These are phyloP conservation scores for Tolypocladium album DNA, from an alignment of 2,329 filamentous ascomycete genomes.

Conservation along the genomic window DNA sequence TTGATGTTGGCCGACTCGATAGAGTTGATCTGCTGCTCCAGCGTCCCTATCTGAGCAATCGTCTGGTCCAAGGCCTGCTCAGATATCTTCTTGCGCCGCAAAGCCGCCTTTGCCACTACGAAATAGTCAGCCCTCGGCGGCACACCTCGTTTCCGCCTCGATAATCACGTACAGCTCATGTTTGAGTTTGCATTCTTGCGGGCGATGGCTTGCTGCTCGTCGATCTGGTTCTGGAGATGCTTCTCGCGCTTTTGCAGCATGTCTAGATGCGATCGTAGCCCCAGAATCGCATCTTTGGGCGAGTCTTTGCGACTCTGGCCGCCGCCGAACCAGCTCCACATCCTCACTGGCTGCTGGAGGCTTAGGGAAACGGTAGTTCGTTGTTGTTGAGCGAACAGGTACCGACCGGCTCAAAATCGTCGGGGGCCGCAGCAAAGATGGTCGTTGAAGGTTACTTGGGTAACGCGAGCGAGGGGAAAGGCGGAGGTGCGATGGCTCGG, in stretches of 20 bases:
- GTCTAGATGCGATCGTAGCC: constrained; percentile 77
- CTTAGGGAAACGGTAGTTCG: not conserved
- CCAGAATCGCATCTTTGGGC: constrained; percentile 93
- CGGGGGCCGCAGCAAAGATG: not conserved
- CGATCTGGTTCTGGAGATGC: constrained; percentile 84
- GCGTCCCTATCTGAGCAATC: constrained; percentile 74
- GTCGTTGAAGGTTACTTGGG: not conserved
- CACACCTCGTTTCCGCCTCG: constrained; percentile 1
- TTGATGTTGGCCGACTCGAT: constrained; percentile 99
- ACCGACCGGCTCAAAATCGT: not conserved
- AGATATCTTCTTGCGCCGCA: constrained; percentile 89
- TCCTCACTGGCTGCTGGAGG: constrained; percentile 20
- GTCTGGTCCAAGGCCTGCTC: constrained; percentile 91
- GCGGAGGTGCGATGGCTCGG: not conserved
- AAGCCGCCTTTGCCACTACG: constrained; percentile 75
- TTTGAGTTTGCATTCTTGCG: constrained; percentile 78
- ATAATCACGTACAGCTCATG: constrained; percentile 63
- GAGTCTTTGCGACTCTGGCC: constrained; percentile 73
- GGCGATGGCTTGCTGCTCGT: constrained; percentile 81
- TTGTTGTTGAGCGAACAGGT: not conserved
- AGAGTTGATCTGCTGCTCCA: constrained; percentile 91
- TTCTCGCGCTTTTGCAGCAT: constrained; percentile 97
- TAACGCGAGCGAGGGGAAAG: not conserved
- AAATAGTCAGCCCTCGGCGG: constrained; percentile 12
- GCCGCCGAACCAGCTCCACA: constrained; percentile 90